Evolutionary conservation across 345 rosid species (phyloP), one percentile per base, ranked within the genome.

Genomic region (Syzygium jambos): DNA sequence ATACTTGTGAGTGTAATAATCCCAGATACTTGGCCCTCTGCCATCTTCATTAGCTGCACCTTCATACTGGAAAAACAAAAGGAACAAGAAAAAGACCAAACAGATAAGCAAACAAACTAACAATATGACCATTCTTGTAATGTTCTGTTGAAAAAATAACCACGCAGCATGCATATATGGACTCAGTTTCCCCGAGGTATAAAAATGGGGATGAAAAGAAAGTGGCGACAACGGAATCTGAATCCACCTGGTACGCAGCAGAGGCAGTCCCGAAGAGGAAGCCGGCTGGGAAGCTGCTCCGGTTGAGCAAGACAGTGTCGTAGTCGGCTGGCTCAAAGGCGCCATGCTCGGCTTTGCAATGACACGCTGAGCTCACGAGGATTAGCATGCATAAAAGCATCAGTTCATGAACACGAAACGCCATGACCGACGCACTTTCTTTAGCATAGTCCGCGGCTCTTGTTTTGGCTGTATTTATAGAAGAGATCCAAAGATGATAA

Each of bases 1-100:
- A 83, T 87, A 43, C 22, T 82, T 46, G 68, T 82, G 85, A 56
- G 78, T 87, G 77, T 27, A 87, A 27, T 53, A 51, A 55, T 87
- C 88, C 88, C 88, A 82, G 22, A 87, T 82, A 52, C 78, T 87
- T 38, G 88, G 85, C 43, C 85, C 88, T 83, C 78, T 78, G 6
- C 86, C 88, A 53, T 56, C 88, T 49, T 54, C 53, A 19, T 80
- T 43, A 7, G 88, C 85, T 21, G 85, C 88, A 43, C 88, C 88
- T 87, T 87, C 88, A 57, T 87, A 87, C 88, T 87, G 38, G 13
- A 53, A 53, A 34, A 51, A 46, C 43, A 43, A 13, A 85, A 85
- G 4, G 19, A 83, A 46, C 17, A 46, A 25, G 12, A 13, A 73
- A 1, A n/a, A 23, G 73, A 43, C 41, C 11, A 51, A 12, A 19